phyloP scores from a whole-genome alignment of 164 flowering plant species.

The Dillenia suffruticosa region DNA sequence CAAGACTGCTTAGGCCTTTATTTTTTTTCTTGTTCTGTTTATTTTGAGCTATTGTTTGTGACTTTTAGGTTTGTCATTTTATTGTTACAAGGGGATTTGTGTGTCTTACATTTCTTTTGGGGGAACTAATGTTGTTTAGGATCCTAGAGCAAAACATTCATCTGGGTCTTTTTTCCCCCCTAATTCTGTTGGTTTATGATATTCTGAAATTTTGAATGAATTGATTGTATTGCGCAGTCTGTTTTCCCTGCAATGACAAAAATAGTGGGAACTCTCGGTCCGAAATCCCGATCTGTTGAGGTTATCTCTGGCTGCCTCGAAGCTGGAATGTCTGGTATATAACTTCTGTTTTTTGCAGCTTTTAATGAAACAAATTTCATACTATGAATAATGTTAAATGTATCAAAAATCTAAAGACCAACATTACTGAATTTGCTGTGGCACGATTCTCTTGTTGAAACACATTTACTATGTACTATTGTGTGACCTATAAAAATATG shows the following conservation, averaged over 20 bases:
- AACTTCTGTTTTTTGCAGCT: not conserved
- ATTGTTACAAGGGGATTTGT: not conserved
- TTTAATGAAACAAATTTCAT: too few relatives aligned
- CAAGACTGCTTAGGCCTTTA: not conserved
- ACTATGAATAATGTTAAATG: too few relatives aligned
- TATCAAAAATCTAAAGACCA: too few relatives aligned
- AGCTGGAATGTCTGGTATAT: slow-evolving; percentile 82
- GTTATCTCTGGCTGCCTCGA: slow-evolving; percentile 48
- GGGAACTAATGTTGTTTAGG: slow-evolving; percentile 1
- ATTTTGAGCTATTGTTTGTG: not conserved
- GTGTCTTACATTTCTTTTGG: not conserved
- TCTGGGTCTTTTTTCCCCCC: not conserved
- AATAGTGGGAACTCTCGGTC: slow-evolving; percentile 74
- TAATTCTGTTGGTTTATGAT: not conserved
- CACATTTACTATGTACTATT: too few relatives aligned
- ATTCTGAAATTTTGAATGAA: too few relatives aligned
- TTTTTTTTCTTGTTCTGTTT: not conserved
- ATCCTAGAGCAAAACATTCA: too few relatives aligned
- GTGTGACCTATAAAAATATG: too few relatives aligned
- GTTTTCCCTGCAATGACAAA: slow-evolving; percentile 76
- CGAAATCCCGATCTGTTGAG: slow-evolving; percentile 59
- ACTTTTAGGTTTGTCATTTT: not conserved
- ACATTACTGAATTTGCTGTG: too few relatives aligned
- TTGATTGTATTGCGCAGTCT: slow-evolving; percentile 27
- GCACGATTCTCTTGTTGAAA: too few relatives aligned